Conservation (phyloP, 164 flowering plant species). For the Platanus orientalis region DNA sequence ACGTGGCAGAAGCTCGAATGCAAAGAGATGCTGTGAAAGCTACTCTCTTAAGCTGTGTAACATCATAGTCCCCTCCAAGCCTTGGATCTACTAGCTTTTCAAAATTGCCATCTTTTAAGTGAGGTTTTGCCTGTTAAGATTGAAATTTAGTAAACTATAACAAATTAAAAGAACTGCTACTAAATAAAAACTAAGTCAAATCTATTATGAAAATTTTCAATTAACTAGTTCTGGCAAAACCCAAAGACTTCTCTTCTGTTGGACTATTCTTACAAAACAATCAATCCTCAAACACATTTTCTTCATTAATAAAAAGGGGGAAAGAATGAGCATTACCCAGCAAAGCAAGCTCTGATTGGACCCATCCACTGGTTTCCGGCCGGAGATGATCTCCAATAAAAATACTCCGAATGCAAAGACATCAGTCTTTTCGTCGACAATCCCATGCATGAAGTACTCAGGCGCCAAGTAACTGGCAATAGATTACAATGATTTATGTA, state of each 20-base stretch:
- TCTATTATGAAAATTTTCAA: neutral
- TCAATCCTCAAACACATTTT: neutral
- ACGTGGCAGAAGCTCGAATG: conserved; percentile 64
- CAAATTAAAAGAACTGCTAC: neutral
- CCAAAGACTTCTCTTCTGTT: too few species aligned
- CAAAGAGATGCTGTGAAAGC: conserved; percentile 81
- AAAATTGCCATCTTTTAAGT: conserved; percentile 45
- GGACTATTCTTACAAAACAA: neutral
- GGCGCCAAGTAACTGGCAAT: conserved; percentile 82
- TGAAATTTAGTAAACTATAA: neutral
- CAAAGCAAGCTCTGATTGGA: conserved; percentile 78
- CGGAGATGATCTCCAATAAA: conserved; percentile 74
- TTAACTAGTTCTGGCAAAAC: too few species aligned
- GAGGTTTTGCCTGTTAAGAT: conserved; percentile 61
- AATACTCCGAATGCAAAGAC: conserved; percentile 94
- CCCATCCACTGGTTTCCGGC: conserved; percentile 74
- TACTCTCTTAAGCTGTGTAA: conserved; percentile 44
- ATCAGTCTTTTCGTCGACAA: conserved; percentile 95
- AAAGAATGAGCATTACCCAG: conserved; percentile 57
- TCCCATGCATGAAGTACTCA: conserved; percentile 93
- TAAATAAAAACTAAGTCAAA: neutral
- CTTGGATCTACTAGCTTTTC: conserved; percentile 65
- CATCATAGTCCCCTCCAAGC: conserved; percentile 55
- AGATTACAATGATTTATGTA: neutral
- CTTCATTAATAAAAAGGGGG: neutral